Conservation (phyloP, 1,284 basidiomycete genomes). For the Moesziomyces antarcticus region DNA sequence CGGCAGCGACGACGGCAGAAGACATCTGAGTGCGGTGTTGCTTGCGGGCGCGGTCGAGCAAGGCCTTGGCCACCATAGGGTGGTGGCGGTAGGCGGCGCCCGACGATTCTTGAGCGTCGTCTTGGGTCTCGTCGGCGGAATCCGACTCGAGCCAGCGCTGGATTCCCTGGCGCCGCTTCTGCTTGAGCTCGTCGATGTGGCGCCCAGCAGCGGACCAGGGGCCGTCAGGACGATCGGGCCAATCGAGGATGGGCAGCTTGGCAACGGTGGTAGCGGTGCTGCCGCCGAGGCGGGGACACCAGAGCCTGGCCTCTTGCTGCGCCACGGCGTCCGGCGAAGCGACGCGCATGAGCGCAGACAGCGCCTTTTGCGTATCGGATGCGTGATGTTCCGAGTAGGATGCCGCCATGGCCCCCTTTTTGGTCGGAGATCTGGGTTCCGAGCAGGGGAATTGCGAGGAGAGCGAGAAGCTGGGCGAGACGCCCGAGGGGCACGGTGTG, state of each 20-base stretch:
- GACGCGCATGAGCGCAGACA: conserved; percentile 27
- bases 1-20: conserved; percentile 17
- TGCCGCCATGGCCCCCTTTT: conserved; percentile 16
- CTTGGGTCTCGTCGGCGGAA: conserved; percentile 38
- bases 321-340: conserved; percentile 1
- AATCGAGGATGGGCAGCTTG: conserved; percentile 46
- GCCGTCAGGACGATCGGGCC: conserved; percentile 47
- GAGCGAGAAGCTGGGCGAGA: conserved; percentile 51
- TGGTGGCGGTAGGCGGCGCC: conserved; percentile 44
- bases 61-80: conserved; percentile 62
- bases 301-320: conserved; percentile 17
- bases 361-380: conserved; percentile 23
- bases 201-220: conserved; percentile 48
- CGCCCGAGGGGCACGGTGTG: conserved; percentile 42
- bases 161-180: conserved; percentile 37
- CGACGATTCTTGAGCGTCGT: conserved; percentile 8
- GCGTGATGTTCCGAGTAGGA: conserved; percentile 11
- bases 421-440: conserved; percentile 43
- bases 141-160: conserved; percentile 49
- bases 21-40: conserved; percentile 29
- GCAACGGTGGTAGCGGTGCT: conserved; percentile 5
- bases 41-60: conserved; percentile 55
- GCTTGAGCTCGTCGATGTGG: conserved; percentile 40
- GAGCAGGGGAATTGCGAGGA: conserved; percentile 53
- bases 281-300: conserved; percentile 39